Evolutionary conservation across 1,284 basidiomycete species (phyloP).

Genomic region (Pseudozyma sp.): DNA sequence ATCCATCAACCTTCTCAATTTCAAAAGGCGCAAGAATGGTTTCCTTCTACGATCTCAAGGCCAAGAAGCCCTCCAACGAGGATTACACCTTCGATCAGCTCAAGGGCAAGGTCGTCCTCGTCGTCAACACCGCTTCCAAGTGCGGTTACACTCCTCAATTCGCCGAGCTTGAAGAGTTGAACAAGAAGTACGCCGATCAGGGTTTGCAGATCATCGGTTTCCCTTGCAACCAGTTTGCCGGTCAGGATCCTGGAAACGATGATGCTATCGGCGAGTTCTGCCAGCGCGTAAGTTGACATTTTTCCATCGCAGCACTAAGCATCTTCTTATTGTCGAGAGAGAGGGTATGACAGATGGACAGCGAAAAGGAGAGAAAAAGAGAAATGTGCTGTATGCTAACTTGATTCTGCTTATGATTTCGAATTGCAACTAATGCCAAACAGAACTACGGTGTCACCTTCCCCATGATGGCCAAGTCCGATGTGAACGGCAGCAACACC

Average conservation of each 20-base stretch:
- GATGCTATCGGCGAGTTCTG: conserved; percentile 64
- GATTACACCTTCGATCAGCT: conserved; percentile 65
- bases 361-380: too few relatives aligned
- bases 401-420: neutral
- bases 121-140: conserved; percentile 74
- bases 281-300: conserved; percentile 50
- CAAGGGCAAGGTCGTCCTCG: conserved; percentile 73
- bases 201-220: conserved; percentile 85
- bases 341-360: too few relatives aligned
- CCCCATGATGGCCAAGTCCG: conserved; percentile 71
- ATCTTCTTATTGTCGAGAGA: neutral
- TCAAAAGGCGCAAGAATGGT: conserved; percentile 57
- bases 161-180: conserved; percentile 83
- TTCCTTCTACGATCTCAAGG: conserved; percentile 66
- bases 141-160: conserved; percentile 83
- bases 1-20: neutral
- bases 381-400: too few relatives aligned
- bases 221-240: conserved; percentile 86
- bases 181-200: conserved; percentile 84
- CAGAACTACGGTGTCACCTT: conserved; percentile 68
- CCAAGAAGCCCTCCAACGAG: conserved; percentile 57
- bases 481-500: conserved; percentile 83
- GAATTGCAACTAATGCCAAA: too few relatives aligned
- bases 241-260: conserved; percentile 65
- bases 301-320: neutral